Evolutionary conservation across 2,329 filamentous ascomycete species (phyloP), one percentile per base, ranked within the genome.

Genomic region (Penicillium freii): DNA sequence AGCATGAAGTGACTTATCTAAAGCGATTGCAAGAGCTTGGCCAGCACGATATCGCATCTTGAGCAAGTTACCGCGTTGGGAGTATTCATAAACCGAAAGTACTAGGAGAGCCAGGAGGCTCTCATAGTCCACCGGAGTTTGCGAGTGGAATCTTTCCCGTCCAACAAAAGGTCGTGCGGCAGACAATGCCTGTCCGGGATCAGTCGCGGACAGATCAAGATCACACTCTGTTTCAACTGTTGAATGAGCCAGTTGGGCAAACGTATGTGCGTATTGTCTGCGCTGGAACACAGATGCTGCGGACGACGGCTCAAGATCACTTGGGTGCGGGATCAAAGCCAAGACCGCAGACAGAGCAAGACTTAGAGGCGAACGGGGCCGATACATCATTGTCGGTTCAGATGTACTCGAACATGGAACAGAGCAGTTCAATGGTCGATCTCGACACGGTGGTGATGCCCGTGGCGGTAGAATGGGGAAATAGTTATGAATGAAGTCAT

Each of bases 31-130:
- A 59, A 78, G 69, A 8, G 77, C 77, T 61, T 79, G 75, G 9
- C 76, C 70, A 4, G 77, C 75, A 51, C 77, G 74, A 58, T 76
- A 75, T 34, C 76, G 73, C 77, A 79, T 79, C 58, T 79, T 79
- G 8, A 73, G 64, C 21, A 79, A 63, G 55, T 79, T 79, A 4
- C 77, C 77, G 27, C 77, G 69, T 57, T 79, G 77, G 3, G 73
- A 68, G 61, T 79, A 79, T 58, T 79, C 77, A 54, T 79, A 79
- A 10, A 77, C 69, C 23, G 74, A 76, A n/a, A 79, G 69, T 29
- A 78, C 60, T 29, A 78, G 63, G 19, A 78, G 59, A 5, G 77
- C 73, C 25, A 79, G 64, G 33, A 79, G 66, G 39, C 67, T 66
- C 60, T 79, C 77, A 5, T 78, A 62, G 51, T 78, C 76, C 33